Percentiles rank a stretch among this genome's conserved stretches.
These are phyloP conservation scores for Ananas comosus DNA, from an alignment of 176 grass and related monocot genomes.

Conservation along the genomic window DNA sequence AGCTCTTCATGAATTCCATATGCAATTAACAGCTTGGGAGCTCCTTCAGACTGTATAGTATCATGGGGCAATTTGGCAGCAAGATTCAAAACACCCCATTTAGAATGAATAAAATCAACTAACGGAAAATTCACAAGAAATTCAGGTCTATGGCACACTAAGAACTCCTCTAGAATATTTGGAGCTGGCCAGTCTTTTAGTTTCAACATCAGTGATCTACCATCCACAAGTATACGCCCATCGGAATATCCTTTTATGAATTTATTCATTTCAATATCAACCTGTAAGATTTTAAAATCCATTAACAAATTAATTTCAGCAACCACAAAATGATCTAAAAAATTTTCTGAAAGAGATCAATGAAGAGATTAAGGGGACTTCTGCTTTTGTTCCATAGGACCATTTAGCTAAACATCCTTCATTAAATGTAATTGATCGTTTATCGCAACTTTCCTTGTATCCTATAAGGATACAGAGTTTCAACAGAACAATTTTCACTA, in stretches of 20 bases:
- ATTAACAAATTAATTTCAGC: not conserved
- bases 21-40: slow-evolving; percentile 60
- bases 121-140: slow-evolving; percentile 94
- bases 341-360: too few relatives aligned
- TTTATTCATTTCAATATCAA: slow-evolving; percentile 67
- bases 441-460: too few relatives aligned
- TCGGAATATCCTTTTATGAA: slow-evolving; percentile 93
- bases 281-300: slow-evolving; percentile 33
- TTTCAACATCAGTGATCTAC: slow-evolving; percentile 51
- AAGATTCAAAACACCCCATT: slow-evolving; percentile 91
- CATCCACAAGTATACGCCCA: slow-evolving; percentile 29
- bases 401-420: too few relatives aligned
- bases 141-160: slow-evolving; percentile 82
- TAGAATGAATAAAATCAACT: slow-evolving; percentile 94
- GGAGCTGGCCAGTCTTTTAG: slow-evolving; percentile 76
- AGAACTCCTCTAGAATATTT: slow-evolving; percentile 64
- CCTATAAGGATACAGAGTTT: too few relatives aligned
- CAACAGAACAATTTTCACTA: too few relatives aligned
- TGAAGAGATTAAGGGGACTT: too few relatives aligned
- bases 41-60: slow-evolving; percentile 60
- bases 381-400: too few relatives aligned
- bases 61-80: slow-evolving; percentile 76
- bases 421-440: too few relatives aligned
- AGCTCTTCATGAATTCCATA: slow-evolving; percentile 52
- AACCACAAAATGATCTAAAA: not conserved